Evolutionary conservation across 2,329 filamentous ascomycete species (phyloP), one percentile per base, ranked within the genome.

Genomic region (Botryotinia narcissicola): DNA sequence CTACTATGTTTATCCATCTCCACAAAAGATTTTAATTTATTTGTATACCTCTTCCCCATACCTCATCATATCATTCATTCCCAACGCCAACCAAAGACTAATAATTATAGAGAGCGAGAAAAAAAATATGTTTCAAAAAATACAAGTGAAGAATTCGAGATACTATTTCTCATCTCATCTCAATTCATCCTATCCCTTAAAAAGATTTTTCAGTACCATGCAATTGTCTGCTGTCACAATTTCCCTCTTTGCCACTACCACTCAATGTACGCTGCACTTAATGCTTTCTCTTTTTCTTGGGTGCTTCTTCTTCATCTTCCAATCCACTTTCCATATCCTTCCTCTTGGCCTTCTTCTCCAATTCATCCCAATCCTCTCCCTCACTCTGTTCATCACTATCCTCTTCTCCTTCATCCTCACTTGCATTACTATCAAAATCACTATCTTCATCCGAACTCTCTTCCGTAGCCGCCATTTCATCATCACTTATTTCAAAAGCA

Each of bases 331-430:
- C 91, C 66, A 91, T 87, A 83, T 95, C 95, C 80, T 93, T 90
- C 84, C 95, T 94, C 85, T 91, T 93, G 4, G 92, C 95, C 86
- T 97, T 97, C 83, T 91, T 91, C 85, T 98, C 95, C 74, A 98
- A 82, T 83, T 97, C 94, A 81, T 98, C 95, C 95, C 95, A 98
- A 80, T 97, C 93, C 81, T 98, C 92, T 67, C 92, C 92, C 76
- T 90, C 93, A 20, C 93, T 92, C 10, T 95, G 93, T 4, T 89
- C 88, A 32, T 92, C 92, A 67, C 87, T 88, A 63, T 83, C 90
- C 73, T 93, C 93, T 20, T 95, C 94, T 75, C 90, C 92, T 44
- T 94, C 95, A 76, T 95, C 93, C 3, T 91, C 93, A 35, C 89
- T 92, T 1, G 92, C 93, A 79, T 97, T 95, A 80, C 95, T 95